These are phyloP conservation scores for Rhizophagus sp. DNA, from an alignment of 192 early-diverging fungal species.

Conservation along the genomic window DNA sequence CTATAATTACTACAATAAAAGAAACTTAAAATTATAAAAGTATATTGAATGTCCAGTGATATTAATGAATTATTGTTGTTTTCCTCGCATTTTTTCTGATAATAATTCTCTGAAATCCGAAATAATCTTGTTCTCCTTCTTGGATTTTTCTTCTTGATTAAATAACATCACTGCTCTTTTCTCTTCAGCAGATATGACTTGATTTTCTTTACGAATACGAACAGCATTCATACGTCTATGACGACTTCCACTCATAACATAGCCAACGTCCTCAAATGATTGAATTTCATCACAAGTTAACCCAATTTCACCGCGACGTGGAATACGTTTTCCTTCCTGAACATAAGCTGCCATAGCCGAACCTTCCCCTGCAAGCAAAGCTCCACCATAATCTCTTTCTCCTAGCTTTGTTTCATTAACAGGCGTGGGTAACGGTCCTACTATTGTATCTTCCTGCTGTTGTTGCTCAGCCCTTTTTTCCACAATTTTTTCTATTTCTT, in stretches of 20 bases:
- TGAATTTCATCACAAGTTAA: slow-evolving; percentile 82
- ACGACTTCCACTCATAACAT: slow-evolving; percentile 95
- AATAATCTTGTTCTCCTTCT: slow-evolving; percentile 92
- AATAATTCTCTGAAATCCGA: slow-evolving; percentile 90
- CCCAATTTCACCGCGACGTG: slow-evolving; percentile 96
- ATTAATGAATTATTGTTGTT: not conserved
- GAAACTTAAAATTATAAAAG: too few species aligned
- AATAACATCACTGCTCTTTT: slow-evolving; percentile 83
- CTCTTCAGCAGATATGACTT: slow-evolving; percentile 95
- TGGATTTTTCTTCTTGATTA: slow-evolving; percentile 85
- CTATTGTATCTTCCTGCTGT: not conserved
- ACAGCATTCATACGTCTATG: slow-evolving; percentile 96
- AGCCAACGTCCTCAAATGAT: slow-evolving; percentile 83
- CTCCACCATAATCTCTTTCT: slow-evolving; percentile 64
- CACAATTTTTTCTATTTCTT: not conserved
- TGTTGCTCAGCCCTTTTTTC: not conserved
- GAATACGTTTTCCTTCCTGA: slow-evolving; percentile 92
- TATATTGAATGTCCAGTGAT: too few species aligned
- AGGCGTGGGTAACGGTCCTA: not conserved
- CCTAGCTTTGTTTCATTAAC: not conserved
- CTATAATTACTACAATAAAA: too few species aligned
- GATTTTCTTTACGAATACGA: slow-evolving; percentile 94
- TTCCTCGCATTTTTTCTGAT: slow-evolving; percentile 50
- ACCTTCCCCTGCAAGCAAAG: slow-evolving; percentile 87
- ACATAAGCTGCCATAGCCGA: slow-evolving; percentile 89